These are phyloP conservation scores for Volvox reticuliferus DNA, from an alignment of 139 green algal genomes.

Conservation along the genomic window DNA sequence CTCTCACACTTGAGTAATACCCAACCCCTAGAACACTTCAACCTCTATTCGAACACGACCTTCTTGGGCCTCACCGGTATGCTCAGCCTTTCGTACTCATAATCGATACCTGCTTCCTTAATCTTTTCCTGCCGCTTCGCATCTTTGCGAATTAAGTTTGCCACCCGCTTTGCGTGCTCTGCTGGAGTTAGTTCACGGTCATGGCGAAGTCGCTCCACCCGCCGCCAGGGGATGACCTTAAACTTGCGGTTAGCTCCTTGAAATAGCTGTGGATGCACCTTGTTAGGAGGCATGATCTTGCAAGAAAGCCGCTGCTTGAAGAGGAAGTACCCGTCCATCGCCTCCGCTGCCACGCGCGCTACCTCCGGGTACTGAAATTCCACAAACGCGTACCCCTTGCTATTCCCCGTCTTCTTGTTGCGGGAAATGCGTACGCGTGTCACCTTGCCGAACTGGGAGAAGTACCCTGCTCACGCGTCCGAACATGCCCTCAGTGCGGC, in stretches of 20 bases:
- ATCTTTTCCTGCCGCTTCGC: slow-evolving; percentile 72
- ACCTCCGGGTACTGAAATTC: slow-evolving; percentile 86
- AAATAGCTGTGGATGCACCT: slow-evolving; percentile 80
- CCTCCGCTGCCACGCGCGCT: slow-evolving; percentile 83
- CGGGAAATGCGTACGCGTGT: slow-evolving; percentile 74
- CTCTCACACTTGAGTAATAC: not conserved
- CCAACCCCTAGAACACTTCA: not conserved
- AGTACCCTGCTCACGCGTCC: slow-evolving; percentile 66
- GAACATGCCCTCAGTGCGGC: not conserved
- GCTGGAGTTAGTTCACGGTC: slow-evolving; percentile 74
- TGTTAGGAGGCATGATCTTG: slow-evolving; percentile 55
- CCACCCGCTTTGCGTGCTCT: slow-evolving; percentile 65
- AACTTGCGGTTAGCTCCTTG: slow-evolving; percentile 79
- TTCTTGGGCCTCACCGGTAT: slow-evolving; percentile 58
- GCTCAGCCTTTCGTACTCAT: slow-evolving; percentile 76
- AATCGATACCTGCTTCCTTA: slow-evolving; percentile 83
- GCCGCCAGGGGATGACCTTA: slow-evolving; percentile 79
- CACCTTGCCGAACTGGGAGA: slow-evolving; percentile 82
- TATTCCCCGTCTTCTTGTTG: slow-evolving; percentile 71
- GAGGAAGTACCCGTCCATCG: slow-evolving; percentile 95
- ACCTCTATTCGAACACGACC: slow-evolving; percentile 33
- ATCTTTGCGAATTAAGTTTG: slow-evolving; percentile 66
- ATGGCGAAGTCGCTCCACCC: slow-evolving; percentile 82
- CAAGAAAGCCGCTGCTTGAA: slow-evolving; percentile 77
- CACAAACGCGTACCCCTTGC: slow-evolving; percentile 82